Evolutionary conservation across 805 yeast genomes (phyloP), one percentile per base, ranked within the genome.

Genomic region (Millerozyma acaciae): DNA sequence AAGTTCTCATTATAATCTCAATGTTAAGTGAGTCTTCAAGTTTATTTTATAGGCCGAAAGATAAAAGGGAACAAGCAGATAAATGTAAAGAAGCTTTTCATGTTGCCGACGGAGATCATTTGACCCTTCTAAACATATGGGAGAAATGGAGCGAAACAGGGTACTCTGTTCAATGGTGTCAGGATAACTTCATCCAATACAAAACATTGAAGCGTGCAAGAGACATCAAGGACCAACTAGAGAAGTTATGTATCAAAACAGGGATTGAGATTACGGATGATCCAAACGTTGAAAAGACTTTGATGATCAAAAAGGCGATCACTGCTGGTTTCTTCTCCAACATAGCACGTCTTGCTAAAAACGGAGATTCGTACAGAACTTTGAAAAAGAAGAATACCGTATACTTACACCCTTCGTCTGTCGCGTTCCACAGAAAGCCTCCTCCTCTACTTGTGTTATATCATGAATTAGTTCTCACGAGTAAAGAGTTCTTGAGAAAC

Each of bases 401-500:
- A 1, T 71, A 65, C 48, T 68, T 90, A 20, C 98, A 90, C 48
- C 98, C 98, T 0, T 81, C 95, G 0, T 84, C 95, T 0, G 75
- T 80, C 0, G 51, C 90, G 19, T 77, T 74, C 47, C 63, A 68
- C 8, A 60, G 63, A 8, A 79, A 76, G 38, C 94, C 93, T 14
- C 89, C 88, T 0, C 81, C 89, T 3, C 81, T 76, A 42, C 64
- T 76, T 34, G 65, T 93, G 5, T 63, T 90, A 10, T 93, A 86
- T 53, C 87, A 88, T 48, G 94, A 90, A 40, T 62, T 90, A 47
- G 82, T 90, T 31, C 57, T 84, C 30, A 90, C 98, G 0, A 75
- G 87, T 16, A 85, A 81, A 53, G 97, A 89, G 60, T 90, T 78
- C 56, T 85, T 93, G 87, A 71, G 89, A 37, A 81, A 81, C 44